phyloP scores from a whole-genome alignment of 2,329 filamentous ascomycete species.

The Kalmusia sp. region DNA sequence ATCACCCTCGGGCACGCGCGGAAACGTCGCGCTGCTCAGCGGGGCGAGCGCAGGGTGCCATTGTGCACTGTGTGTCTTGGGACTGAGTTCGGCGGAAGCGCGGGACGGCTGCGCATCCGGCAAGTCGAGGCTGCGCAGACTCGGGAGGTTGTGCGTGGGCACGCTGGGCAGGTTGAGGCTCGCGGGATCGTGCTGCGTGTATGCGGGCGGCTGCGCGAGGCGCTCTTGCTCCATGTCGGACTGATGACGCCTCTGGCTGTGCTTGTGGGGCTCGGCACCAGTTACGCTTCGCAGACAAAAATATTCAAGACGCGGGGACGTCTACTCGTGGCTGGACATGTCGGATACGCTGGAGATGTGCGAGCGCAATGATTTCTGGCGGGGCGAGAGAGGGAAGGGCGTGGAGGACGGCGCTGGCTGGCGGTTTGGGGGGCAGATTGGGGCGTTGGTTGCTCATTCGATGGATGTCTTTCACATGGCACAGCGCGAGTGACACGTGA shows the following conservation, averaged over 20 bases:
- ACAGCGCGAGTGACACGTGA: conserved; percentile 3
- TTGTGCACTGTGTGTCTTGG: conserved; percentile 32
- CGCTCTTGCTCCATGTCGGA: conserved; percentile 34
- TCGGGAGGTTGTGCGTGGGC: conserved; percentile 50
- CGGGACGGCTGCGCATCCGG: conserved; percentile 36
- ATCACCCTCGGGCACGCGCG: conserved; percentile 42
- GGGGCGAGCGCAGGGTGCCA: conserved; percentile 37
- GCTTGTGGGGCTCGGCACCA: too few species aligned
- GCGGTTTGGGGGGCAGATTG: not conserved
- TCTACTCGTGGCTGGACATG: conserved; percentile 4
- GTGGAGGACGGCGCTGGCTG: conserved; percentile 1
- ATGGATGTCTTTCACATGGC: conserved; percentile 2
- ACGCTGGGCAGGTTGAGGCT: conserved; percentile 51
- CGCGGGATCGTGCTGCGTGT: conserved; percentile 50
- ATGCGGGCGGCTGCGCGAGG: conserved; percentile 47
- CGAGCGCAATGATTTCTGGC: not conserved
- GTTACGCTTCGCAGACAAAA: too few species aligned
- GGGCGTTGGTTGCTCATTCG: conserved; percentile 1
- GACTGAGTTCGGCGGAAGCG: conserved; percentile 45
- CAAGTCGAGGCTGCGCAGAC: conserved; percentile 51
- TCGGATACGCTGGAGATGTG: not conserved
- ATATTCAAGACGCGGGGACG: not conserved
- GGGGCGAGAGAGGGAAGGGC: too few species aligned
- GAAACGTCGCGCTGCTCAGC: conserved; percentile 36
- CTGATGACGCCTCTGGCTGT: too few species aligned